Conservation (phyloP, 2,329 filamentous ascomycete species). For the Leptodontidium sp. region DNA sequence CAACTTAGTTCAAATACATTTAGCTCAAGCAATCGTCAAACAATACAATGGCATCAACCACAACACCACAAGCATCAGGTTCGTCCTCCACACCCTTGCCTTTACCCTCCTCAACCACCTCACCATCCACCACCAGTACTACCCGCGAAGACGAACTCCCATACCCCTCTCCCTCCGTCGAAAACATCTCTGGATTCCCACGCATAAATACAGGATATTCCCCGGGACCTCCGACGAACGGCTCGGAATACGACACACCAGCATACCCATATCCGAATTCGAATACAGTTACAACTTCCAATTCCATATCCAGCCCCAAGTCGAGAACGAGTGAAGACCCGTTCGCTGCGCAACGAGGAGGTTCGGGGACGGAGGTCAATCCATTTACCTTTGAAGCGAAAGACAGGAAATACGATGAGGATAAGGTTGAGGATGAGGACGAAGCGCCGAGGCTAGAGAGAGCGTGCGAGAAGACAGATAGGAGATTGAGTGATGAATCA, state of each 20-base stretch:
- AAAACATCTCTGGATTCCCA: constrained; percentile 12
- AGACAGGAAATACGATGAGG: neutral
- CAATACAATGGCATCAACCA: neutral
- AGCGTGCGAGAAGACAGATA: neutral
- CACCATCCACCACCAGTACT: neutral
- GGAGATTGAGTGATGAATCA: neutral
- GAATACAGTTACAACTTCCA: neutral
- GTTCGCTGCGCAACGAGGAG: neutral
- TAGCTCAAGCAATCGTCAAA: neutral
- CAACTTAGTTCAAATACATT: neutral
- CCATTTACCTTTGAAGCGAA: neutral
- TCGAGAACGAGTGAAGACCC: neutral
- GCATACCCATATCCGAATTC: constrained; percentile 14
- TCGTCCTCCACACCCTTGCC: neutral
- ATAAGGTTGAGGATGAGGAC: neutral
- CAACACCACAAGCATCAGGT: neutral
- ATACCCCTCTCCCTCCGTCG: constrained; percentile 13
- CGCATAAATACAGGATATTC: constrained; percentile 2
- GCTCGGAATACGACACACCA: neutral
- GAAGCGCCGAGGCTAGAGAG: neutral
- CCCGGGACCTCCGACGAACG: neutral
- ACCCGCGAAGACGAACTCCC: neutral
- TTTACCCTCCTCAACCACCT: neutral
- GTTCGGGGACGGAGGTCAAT: neutral
- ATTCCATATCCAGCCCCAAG: neutral